phyloP scores from a whole-genome alignment of 169 alveolate genomes.

The Plasmodium yoelii region DNA sequence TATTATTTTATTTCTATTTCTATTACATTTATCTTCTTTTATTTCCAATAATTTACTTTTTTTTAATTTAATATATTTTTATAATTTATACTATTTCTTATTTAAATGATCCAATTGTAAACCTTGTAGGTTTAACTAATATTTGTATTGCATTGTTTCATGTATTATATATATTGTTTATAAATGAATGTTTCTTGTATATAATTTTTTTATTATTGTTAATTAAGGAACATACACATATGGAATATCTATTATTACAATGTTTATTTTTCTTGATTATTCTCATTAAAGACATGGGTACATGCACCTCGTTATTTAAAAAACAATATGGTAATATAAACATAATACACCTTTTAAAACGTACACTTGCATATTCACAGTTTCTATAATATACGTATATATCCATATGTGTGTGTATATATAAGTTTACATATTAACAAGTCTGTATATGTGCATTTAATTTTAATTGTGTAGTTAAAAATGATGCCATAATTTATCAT shows the following conservation, averaged over 20 bases:
- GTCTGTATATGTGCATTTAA: background rate
- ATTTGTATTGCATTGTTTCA: background rate
- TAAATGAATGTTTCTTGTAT: background rate
- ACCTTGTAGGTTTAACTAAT: too few relatives aligned
- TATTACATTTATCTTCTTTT: too few relatives aligned
- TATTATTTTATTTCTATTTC: too few relatives aligned
- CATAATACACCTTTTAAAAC: background rate
- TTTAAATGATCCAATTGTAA: too few relatives aligned
- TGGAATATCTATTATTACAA: slow-evolving; percentile 12
- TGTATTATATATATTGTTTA: slow-evolving; percentile 3
- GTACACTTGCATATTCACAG: slow-evolving; percentile 10
- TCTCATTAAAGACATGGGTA: slow-evolving; percentile 64
- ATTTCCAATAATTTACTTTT: too few relatives aligned
- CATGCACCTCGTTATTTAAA: slow-evolving; percentile 63
- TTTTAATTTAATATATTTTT: too few relatives aligned
- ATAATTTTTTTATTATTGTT: slow-evolving; percentile 16
- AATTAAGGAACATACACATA: background rate
- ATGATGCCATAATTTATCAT: too few relatives aligned
- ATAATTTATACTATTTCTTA: too few relatives aligned
- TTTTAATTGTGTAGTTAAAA: too few relatives aligned
- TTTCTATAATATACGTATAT: background rate
- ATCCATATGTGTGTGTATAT: background rate
- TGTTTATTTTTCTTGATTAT: slow-evolving; percentile 27
- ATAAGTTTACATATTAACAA: background rate
- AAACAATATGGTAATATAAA: slow-evolving; percentile 36